phyloP scores from a whole-genome alignment of 2,329 filamentous ascomycete genomes.

The Calonectria montana region DNA sequence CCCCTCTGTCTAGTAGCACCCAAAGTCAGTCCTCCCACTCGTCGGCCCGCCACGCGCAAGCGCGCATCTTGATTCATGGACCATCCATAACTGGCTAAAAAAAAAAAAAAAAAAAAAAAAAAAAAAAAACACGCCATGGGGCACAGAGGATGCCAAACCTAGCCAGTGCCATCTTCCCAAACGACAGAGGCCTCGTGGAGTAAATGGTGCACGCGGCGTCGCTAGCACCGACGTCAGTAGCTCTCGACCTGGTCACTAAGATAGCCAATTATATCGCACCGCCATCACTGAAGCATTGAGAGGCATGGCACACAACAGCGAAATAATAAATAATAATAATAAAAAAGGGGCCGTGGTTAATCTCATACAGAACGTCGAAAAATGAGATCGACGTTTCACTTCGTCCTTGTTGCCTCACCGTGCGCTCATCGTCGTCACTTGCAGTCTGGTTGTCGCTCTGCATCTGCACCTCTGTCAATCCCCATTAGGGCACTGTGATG shows the following conservation, averaged over 20 bases:
- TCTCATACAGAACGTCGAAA: slow-evolving; percentile 14
- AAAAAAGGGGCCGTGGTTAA: slow-evolving; percentile 9
- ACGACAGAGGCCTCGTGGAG: background rate
- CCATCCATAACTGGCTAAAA: slow-evolving; percentile 6
- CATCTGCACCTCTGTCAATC: slow-evolving; percentile 16
- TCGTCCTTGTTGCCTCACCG: slow-evolving; percentile 22
- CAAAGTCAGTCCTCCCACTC: background rate
- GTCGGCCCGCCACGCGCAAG: slow-evolving; percentile 12
- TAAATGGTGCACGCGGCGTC: background rate
- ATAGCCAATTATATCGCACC: background rate
- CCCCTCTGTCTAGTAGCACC: background rate
- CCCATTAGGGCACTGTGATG: background rate
- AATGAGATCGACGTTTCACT: slow-evolving; percentile 34
- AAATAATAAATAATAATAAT: no score
- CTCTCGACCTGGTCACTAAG: background rate
- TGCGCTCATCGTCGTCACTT: slow-evolving; percentile 23
- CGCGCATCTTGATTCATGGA: slow-evolving; percentile 2
- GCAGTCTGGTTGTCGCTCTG: slow-evolving; percentile 8
- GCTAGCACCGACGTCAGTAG: background rate
- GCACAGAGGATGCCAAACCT: background rate
- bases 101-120: slow-evolving; percentile 26
- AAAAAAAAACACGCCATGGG: slow-evolving; percentile 24
- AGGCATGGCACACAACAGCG: slow-evolving; percentile 15
- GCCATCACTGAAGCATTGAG: background rate
- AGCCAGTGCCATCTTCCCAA: background rate